Base-by-base conservation (phyloP, 345 rosid species). In the Eucalyptus erythrocorys region DNA sequence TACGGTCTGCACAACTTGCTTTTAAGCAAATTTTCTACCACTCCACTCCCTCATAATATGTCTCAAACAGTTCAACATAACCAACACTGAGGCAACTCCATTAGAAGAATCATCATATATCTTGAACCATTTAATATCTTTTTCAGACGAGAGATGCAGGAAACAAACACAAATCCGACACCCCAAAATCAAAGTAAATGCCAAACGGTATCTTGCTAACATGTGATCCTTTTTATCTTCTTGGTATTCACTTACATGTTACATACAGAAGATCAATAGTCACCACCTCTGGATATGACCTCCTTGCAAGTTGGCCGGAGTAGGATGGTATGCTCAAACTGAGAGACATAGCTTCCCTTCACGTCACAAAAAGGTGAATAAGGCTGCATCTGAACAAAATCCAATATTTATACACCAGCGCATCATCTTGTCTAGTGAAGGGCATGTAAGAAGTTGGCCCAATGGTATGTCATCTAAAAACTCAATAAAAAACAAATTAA, bases 241-340 rank as follows among this genome's bases (percentile, higher is more conserved):
- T 68, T 68, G 43, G 43, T 68, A 68, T 68, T 86, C 42, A 15
- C 80, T 17, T 43, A 34, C 43, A 34, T 68, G 80, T 68, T 68
- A 68, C 43, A 68, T 68, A 68, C 80, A 17, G 80, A 57, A 48
- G 50, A 48, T 94, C 92, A 98, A 86, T 95, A 98, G 87, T 97
- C 99, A 85, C 96, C 97, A n/a, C 99, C 99, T 89, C 93, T 94
- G 50, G 99, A 97, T 89, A 96, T 91, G 79, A 97, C 99, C 92
- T 98, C 99, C 92, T 97, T 97, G 98, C 99, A 98, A 80, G 97
- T 96, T 1, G 99, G 99, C 88, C 99, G 95, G 30, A 98, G 96
- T 84, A 96, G 91, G 85, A 98, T 96, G 45, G 99, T 97, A 89
- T 98, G 99, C 91, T 96, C 98, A 42, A 93, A 98, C 91, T 98